Conservation (phyloP, 352 stramenopile species). For the Phytophthora foliorum region DNA sequence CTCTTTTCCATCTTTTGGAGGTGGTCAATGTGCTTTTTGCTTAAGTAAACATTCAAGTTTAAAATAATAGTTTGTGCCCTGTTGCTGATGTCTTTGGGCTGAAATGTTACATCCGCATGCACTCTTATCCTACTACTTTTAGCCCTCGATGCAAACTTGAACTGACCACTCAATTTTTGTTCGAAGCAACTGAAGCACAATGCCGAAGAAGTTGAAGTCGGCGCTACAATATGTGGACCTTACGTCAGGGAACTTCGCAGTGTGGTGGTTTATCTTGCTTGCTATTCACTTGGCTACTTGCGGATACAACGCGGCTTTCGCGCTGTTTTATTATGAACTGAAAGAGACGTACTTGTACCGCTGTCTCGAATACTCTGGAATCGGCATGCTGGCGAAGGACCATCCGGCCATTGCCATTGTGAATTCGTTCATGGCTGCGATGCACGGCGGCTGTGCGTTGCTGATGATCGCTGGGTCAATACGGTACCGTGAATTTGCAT, state of each 20-base stretch:
- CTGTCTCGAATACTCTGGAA: conserved; percentile 24
- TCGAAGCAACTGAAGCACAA: too few relatives aligned
- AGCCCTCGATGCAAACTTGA: too few relatives aligned
- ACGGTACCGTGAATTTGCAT: background rate
- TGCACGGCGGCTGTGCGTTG: conserved; percentile 20
- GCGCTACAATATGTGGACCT: conserved; percentile 22
- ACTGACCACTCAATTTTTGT: too few relatives aligned
- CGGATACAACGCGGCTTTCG: conserved; percentile 22
- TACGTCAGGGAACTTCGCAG: background rate
- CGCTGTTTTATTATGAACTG: conserved; percentile 23
- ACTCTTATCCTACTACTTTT: too few relatives aligned
- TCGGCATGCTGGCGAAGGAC: conserved; percentile 22
- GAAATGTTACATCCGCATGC: too few relatives aligned
- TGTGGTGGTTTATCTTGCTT: conserved; percentile 29
- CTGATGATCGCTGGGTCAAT: background rate
- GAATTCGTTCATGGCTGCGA: conserved; percentile 9
- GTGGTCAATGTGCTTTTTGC: too few relatives aligned
- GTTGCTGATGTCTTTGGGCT: too few relatives aligned
- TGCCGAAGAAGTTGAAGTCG: too few relatives aligned
- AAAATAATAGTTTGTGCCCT: too few relatives aligned
- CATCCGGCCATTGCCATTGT: conserved; percentile 16
- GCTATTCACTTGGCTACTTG: conserved; percentile 10
- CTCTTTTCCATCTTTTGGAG: too few relatives aligned
- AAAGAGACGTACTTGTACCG: conserved; percentile 13
- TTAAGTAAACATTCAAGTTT: too few relatives aligned